These are phyloP conservation scores for Fusarium oxysporum DNA, from an alignment of 2,329 filamentous ascomycete species.

Conservation along the genomic window DNA sequence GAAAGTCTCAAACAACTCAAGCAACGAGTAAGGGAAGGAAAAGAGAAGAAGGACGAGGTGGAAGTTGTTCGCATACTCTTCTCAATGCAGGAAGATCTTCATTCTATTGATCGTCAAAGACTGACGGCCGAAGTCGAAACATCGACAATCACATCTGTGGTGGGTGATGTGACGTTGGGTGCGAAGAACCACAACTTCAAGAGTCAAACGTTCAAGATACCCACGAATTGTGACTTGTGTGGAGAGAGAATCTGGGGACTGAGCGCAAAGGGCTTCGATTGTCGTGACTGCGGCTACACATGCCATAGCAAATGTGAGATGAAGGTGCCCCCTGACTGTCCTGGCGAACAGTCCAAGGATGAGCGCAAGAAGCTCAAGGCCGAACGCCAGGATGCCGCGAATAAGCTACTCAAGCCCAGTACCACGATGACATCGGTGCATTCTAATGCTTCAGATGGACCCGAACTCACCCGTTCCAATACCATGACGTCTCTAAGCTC, in stretches of 20 bases:
- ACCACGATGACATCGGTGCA: constrained; percentile 54
- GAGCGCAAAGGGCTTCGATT: constrained; percentile 96
- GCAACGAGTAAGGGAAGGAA: constrained; percentile 82
- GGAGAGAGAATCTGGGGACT: constrained; percentile 97
- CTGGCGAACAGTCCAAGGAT: constrained; percentile 92
- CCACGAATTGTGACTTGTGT: constrained; percentile 97
- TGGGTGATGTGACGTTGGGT: constrained; percentile 92
- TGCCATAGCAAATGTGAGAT: constrained; percentile 99
- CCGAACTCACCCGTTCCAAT: constrained; percentile 79
- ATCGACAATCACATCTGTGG: constrained; percentile 87
- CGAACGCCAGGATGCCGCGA: constrained; percentile 84
- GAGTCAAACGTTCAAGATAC: constrained; percentile 98
- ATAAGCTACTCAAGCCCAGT: constrained; percentile 64
- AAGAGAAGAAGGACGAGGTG: constrained; percentile 89
- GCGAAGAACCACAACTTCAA: constrained; percentile 98
- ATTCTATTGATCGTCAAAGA: constrained; percentile 84
- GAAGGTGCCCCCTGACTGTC: constrained; percentile 96
- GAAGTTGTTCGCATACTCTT: constrained; percentile 87
- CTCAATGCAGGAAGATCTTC: constrained; percentile 83
- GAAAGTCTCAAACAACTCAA: constrained; percentile 80
- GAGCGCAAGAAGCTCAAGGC: constrained; percentile 94
- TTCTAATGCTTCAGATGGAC: constrained; percentile 71
- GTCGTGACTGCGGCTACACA: constrained; percentile 95
- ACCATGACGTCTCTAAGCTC: constrained; percentile 93
- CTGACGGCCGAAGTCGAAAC: constrained; percentile 93